Conservation (phyloP, 176 grass and related monocot genomes). For the maize (Zea mays) region Zm-B73-REFERENCE-NAM-5.0 NC_050099.1:243496001-243496500, state of each 20-base stretch:
- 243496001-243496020: constrained; percentile 60
- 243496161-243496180: constrained; percentile 87
- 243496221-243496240: background rate
- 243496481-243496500: constrained; percentile 91
- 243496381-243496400: constrained; percentile 72
- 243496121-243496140: constrained; percentile 81
- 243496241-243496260: background rate
- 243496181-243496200: constrained; percentile 58
- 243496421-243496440: constrained; percentile 94
- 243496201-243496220: constrained; percentile 11
- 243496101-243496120: constrained; percentile 61
- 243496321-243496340: constrained; percentile 46
- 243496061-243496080: constrained; percentile 54
- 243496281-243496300: constrained; percentile 76
- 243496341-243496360: constrained; percentile 75
- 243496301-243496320: constrained; percentile 76
- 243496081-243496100: constrained; percentile 55
- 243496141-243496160: constrained; percentile 83
- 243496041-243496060: constrained; percentile 52
- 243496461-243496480: constrained; percentile 92
- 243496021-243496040: constrained; percentile 85
- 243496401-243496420: constrained; percentile 89
- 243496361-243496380: constrained; percentile 85
- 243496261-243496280: constrained; percentile 40
- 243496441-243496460: constrained; percentile 92